phyloP scores from a whole-genome alignment of 2,329 filamentous ascomycete genomes.

The Sporothrix sp. region DNA sequence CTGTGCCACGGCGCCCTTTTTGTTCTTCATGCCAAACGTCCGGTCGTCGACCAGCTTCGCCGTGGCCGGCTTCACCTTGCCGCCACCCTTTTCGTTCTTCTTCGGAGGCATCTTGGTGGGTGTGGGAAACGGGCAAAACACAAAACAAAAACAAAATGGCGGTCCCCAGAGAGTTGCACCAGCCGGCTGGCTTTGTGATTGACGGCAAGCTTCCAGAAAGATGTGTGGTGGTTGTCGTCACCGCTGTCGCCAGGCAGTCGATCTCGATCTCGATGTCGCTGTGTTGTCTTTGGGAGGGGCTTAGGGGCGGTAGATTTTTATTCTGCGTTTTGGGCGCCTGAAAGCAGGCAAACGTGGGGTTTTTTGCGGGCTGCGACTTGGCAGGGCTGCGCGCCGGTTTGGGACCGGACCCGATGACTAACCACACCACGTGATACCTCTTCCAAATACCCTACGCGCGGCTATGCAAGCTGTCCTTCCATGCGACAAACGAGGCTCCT shows the following conservation, averaged over 20 bases:
- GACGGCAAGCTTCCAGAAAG: neutral
- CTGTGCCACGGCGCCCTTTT: slow-evolving; percentile 87
- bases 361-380: slow-evolving; percentile 7
- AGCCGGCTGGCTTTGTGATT: neutral
- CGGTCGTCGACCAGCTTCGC: slow-evolving; percentile 75
- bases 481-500: slow-evolving; percentile 5
- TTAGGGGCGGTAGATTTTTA: slow-evolving; percentile 7
- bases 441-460: neutral
- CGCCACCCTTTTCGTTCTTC: slow-evolving; percentile 42
- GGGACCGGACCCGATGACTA: slow-evolving; percentile 2
- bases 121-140: neutral
- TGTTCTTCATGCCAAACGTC: slow-evolving; percentile 99
- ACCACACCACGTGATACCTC: slow-evolving; percentile 1
- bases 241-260: neutral
- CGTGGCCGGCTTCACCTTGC: slow-evolving; percentile 41
- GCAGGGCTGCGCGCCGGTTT: neutral
- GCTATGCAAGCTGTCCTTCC: slow-evolving; percentile 11
- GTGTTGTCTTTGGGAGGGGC: neutral
- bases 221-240: neutral
- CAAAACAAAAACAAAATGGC: neutral
- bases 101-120: slow-evolving; percentile 62
- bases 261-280: neutral
- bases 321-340: neutral
- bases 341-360: slow-evolving; percentile 10
- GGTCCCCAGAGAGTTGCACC: neutral